A percentile compares a stretch with the other conserved stretches of the same genome.
phyloP scores from a whole-genome alignment of 2,329 filamentous ascomycete genomes.

The Tolypocladium pustulatum region DNA sequence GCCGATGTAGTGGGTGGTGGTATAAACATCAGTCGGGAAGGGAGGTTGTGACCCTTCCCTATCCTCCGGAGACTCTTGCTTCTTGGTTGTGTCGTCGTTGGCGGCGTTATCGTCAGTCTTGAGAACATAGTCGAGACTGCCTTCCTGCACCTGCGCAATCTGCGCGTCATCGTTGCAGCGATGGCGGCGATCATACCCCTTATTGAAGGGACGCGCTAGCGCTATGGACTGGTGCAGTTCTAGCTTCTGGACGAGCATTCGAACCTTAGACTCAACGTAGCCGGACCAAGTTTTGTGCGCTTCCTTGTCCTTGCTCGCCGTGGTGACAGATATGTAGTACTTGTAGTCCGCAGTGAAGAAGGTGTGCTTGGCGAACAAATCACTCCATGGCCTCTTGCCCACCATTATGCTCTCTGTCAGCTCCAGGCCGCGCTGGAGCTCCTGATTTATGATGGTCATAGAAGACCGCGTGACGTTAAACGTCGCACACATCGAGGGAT shows the following conservation, averaged over 20 bases:
- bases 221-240: slow-evolving; percentile 73
- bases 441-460: slow-evolving; percentile 70
- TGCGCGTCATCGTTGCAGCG: slow-evolving; percentile 47
- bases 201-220: slow-evolving; percentile 83
- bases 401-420: slow-evolving; percentile 72
- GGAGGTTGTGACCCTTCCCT: slow-evolving; percentile 24
- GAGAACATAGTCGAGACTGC: slow-evolving; percentile 35
- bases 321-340: slow-evolving; percentile 85
- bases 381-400: slow-evolving; percentile 71
- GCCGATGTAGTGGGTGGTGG: slow-evolving; percentile 90
- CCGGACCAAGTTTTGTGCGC: slow-evolving; percentile 82
- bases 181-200: slow-evolving; percentile 80
- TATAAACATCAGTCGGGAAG: slow-evolving; percentile 50
- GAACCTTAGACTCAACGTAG: slow-evolving; percentile 85
- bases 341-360: slow-evolving; percentile 94
- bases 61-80: slow-evolving; percentile 29
- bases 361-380: slow-evolving; percentile 78
- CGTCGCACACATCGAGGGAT: slow-evolving; percentile 95
- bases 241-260: slow-evolving; percentile 71
- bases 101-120: slow-evolving; percentile 26
- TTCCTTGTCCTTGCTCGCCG: slow-evolving; percentile 73
- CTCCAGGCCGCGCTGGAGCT: slow-evolving; percentile 66
- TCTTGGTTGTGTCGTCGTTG: background rate
- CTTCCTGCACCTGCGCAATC: slow-evolving; percentile 42
- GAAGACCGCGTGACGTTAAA: slow-evolving; percentile 88